A percentile compares a stretch with the other conserved stretches of the same genome.
Evolutionary conservation across 306 rosid genomes (phyloP).

Genomic region (Trifolium dubium): DNA sequence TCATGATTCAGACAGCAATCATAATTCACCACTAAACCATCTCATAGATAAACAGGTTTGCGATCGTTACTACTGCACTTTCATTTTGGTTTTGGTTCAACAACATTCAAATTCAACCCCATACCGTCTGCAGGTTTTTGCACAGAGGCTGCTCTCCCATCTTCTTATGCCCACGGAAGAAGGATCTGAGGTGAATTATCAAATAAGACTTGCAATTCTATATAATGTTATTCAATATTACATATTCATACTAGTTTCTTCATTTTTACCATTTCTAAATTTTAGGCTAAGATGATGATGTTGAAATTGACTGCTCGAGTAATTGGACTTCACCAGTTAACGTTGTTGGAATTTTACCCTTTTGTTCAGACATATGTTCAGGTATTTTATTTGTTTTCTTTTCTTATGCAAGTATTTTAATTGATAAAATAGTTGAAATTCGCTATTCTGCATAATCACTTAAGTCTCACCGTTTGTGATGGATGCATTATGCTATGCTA

Average conservation of each 20-base stretch:
- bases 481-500: slow-evolving; percentile 26
- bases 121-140: background rate
- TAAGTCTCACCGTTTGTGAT: background rate
- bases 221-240: background rate
- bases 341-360: background rate
- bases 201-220: background rate
- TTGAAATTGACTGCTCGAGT: background rate
- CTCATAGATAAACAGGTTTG: background rate
- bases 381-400: background rate
- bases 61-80: too few relatives aligned
- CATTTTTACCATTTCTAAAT: background rate
- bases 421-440: background rate
- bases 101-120: background rate
- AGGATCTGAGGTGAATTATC: background rate
- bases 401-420: too few relatives aligned
- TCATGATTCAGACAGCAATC: too few relatives aligned
- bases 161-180: too few relatives aligned
- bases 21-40: background rate
- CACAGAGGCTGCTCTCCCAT: too few relatives aligned
- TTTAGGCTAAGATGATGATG: background rate
- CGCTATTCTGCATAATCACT: background rate
- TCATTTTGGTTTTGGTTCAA: background rate
- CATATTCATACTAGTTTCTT: background rate
- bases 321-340: background rate
- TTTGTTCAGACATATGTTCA: background rate